phyloP scores from a whole-genome alignment of 345 rosid species.

The Chamaenerion angustifolium region DNA sequence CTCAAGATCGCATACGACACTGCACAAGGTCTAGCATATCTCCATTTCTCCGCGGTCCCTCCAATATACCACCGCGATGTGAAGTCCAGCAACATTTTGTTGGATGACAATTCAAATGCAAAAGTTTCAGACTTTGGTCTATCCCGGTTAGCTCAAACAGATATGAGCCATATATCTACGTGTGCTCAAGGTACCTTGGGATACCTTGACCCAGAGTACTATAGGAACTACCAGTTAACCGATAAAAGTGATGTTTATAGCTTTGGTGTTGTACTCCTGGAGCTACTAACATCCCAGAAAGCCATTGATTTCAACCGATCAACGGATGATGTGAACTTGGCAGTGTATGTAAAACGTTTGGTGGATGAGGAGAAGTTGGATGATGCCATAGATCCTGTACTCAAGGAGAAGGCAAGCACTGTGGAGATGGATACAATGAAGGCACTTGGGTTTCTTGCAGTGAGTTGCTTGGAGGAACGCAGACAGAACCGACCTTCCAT shows the following conservation, averaged over 20 bases:
- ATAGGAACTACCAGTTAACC: constrained; percentile 28
- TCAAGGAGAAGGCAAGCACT: constrained; percentile 16
- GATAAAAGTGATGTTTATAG: constrained; percentile 47
- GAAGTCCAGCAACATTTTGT: constrained; percentile 40
- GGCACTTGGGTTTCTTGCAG: constrained; percentile 30
- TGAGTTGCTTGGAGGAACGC: constrained; percentile 40
- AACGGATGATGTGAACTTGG: constrained; percentile 34
- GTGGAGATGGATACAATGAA: constrained; percentile 37
- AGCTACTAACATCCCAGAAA: constrained; percentile 28
- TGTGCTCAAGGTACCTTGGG: constrained; percentile 46
- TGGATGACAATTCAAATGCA: constrained; percentile 29
- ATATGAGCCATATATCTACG: constrained; percentile 32
- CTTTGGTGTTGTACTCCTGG: constrained; percentile 39
- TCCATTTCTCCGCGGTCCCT: constrained; percentile 30
- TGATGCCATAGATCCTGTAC: constrained; percentile 21
- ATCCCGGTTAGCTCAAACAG: constrained; percentile 29
- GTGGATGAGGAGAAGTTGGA: constrained; percentile 25
- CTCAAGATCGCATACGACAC: constrained; percentile 27
- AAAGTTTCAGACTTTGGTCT: constrained; percentile 40
- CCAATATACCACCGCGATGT: constrained; percentile 40
- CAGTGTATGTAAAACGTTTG: constrained; percentile 22
- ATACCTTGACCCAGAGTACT: constrained; percentile 38
- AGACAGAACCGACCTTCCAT: constrained; percentile 54
- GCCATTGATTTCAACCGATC: constrained; percentile 31
- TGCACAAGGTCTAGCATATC: constrained; percentile 33